A percentile compares a stretch with the other conserved stretches of the same genome.
phyloP scores from a whole-genome alignment of 805 yeast genomes.

The Lipomyces yamadae region DNA sequence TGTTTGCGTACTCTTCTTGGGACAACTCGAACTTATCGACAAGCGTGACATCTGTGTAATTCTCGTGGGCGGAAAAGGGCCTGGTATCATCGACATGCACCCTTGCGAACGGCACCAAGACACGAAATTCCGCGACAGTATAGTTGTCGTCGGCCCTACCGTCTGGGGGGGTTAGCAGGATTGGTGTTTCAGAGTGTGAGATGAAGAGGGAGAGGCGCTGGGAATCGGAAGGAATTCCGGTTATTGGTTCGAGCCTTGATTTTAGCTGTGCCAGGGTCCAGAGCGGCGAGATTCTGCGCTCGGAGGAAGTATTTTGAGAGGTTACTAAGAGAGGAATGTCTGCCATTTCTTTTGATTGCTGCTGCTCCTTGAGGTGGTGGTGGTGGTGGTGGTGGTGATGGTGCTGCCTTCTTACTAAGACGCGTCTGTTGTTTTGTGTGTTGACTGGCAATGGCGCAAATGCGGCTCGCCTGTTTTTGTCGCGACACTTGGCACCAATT shows the following conservation, averaged over 20 bases:
- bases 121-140: slow-evolving; percentile 16
- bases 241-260: slow-evolving; percentile 63
- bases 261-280: slow-evolving; percentile 65
- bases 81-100: slow-evolving; percentile 49
- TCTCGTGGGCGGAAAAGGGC: slow-evolving; percentile 41
- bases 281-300: slow-evolving; percentile 63
- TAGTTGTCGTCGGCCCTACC: slow-evolving; percentile 22
- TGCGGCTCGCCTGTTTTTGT: not conserved
- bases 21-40: slow-evolving; percentile 55
- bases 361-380: not conserved
- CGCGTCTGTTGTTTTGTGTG: not conserved
- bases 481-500: too few species aligned
- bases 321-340: slow-evolving; percentile 64
- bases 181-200: slow-evolving; percentile 24
- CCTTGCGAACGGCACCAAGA: slow-evolving; percentile 30
- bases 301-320: slow-evolving; percentile 70
- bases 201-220: slow-evolving; percentile 49
- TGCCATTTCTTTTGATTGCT: slow-evolving; percentile 28
- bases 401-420: not conserved
- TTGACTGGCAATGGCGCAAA: too few species aligned
- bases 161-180: slow-evolving; percentile 12
- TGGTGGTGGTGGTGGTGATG: slow-evolving; percentile 1
- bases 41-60: slow-evolving; percentile 46
- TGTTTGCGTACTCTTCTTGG: slow-evolving; percentile 64
- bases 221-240: slow-evolving; percentile 68